Percentiles rank a stretch among this genome's conserved stretches.
phyloP scores from a whole-genome alignment of 148 eudicot species.

The Rheum nobile region DNA sequence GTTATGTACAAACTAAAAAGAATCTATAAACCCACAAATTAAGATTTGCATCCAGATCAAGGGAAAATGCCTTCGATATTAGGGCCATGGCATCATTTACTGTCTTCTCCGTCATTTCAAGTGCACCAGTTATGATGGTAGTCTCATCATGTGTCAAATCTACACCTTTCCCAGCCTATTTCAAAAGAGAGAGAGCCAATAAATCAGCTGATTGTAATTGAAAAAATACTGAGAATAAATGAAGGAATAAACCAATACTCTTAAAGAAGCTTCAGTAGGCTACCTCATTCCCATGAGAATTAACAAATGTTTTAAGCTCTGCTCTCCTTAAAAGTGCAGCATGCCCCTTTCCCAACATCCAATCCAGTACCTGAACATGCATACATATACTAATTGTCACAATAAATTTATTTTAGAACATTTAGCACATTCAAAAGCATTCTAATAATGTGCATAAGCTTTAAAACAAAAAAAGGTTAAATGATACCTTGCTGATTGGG shows the following conservation, averaged over 20 bases:
- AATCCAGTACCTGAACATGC: conserved; percentile 64
- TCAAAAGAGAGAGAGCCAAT: background rate
- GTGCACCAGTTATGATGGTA: conserved; percentile 91
- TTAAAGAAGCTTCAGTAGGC: background rate
- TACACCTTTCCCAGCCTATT: conserved; percentile 97
- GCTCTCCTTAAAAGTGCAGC: conserved; percentile 82
- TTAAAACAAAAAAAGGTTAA: background rate
- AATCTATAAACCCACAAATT: conserved; percentile 67
- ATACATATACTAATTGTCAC: background rate
- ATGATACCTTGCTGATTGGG: conserved; percentile 88
- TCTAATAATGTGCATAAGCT: background rate
- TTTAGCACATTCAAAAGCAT: background rate
- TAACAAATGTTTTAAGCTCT: conserved; percentile 90
- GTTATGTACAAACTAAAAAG: conserved; percentile 14
- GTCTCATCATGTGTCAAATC: conserved; percentile 97
- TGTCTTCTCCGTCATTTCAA: conserved; percentile 86
- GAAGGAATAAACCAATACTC: background rate
- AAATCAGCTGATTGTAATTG: background rate
- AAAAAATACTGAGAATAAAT: background rate
- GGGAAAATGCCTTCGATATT: conserved; percentile 94
- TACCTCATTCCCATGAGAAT: conserved; percentile 98
- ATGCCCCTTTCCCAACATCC: conserved; percentile 94
- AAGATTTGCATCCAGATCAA: conserved; percentile 98
- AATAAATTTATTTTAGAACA: background rate
- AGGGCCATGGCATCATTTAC: conserved; percentile 98